Base-by-base conservation (phyloP, 2,329 filamentous ascomycete genomes). In the Claviceps paspali region DNA sequence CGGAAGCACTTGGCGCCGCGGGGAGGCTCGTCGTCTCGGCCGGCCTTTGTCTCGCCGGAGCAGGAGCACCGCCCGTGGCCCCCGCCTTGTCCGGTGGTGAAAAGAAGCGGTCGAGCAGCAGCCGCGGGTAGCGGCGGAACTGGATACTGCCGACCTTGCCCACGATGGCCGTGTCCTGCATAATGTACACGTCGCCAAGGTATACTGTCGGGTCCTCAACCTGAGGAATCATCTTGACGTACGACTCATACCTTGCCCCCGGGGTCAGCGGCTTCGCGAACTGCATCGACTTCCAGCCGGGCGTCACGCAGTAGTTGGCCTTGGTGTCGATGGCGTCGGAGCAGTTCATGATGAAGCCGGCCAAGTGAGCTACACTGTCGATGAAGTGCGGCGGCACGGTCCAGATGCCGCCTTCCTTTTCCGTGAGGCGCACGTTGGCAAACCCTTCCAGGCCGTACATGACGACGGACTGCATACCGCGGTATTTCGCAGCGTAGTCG, bases 101-200 rank as follows among this genome's bases (percentile, higher is more conserved):
- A 43, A 82, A 60, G 53, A 82, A 69, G 47, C 75, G 68, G 60
- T 79, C 78, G 42, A 82, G 63, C 18, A 77, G 64, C 47, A 71
- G 70, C 48, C 78, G 75, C 26, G 77, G 76, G 38, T 80, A 77
- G 46, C 71, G 65, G 52, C 74, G 70, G 62, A 82, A 81, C 54
- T 73, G 72, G 43, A 80, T 66, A 31, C 74, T 74, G 31, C 62
- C 63, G 24, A 55, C 54, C n/a, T 68, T 49, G 40, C 65, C 66
- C 15, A 70, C 60, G 33, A 70, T 57, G 38, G 49, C 60, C 29
- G 65, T 62, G 31, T 64, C 62, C 29, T 73, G 67, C 36, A 73
- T 68, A 43, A 75, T 53, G 47, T 70, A 72, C 5, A 64, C 67
- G 43, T 74, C 68, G 39, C 70, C 71, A 21, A 62, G 54, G 32